These are phyloP conservation scores for Stromatinia cepivora DNA, from an alignment of 2,329 filamentous ascomycete species.

Conservation along the genomic window DNA sequence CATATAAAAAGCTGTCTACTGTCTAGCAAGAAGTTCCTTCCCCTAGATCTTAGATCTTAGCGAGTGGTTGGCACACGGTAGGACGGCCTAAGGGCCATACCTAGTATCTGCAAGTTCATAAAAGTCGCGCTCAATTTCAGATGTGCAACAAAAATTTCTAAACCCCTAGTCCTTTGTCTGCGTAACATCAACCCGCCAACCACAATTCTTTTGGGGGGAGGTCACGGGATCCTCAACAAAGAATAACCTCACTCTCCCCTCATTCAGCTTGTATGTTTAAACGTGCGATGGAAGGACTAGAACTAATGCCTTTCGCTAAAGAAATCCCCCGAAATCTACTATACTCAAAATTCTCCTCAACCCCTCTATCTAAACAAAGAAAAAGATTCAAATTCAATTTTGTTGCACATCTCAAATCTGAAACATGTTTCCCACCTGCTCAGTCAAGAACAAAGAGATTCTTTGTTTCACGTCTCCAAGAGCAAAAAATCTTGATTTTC, in stretches of 20 bases:
- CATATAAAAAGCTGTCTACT: background rate
- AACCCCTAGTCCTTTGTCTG: background rate
- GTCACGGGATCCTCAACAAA: background rate
- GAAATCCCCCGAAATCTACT: background rate
- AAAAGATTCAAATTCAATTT: background rate
- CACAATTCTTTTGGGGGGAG: background rate
- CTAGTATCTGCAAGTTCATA: background rate
- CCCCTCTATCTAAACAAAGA: background rate
- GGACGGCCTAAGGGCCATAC: background rate
- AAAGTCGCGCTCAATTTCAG: conserved; percentile 5
- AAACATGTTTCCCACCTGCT: conserved; percentile 14
- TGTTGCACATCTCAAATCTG: conserved; percentile 22
- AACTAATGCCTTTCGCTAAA: too few species aligned
- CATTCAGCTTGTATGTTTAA: background rate
- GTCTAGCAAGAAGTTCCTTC: background rate
- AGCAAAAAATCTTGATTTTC: background rate
- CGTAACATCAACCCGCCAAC: background rate
- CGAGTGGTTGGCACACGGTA: background rate
- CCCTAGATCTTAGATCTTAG: background rate
- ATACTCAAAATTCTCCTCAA: background rate
- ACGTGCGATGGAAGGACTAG: background rate
- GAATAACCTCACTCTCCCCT: background rate
- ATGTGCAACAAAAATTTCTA: background rate
- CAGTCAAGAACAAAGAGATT: background rate
- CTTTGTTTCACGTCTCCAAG: background rate